phyloP scores from a whole-genome alignment of 768 basidiomycete genomes.

The Psilocybe cubensis region DNA sequence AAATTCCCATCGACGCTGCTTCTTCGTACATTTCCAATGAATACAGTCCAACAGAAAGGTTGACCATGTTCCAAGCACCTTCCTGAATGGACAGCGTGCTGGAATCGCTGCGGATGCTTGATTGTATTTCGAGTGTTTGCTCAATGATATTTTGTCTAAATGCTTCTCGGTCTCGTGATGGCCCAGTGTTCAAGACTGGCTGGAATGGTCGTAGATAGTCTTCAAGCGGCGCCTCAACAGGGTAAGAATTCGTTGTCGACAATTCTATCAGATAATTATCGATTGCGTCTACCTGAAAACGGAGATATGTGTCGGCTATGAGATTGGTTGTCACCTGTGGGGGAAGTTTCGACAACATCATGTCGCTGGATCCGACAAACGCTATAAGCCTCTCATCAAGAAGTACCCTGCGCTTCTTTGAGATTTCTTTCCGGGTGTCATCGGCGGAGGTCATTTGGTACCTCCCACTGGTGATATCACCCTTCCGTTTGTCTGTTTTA shows the following conservation, averaged over 20 bases:
- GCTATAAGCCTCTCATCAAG: slow-evolving; percentile 5
- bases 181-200: background rate
- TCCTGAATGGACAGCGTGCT: slow-evolving; percentile 12
- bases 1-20: slow-evolving; percentile 13
- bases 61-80: slow-evolving; percentile 19
- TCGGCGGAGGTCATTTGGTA: background rate
- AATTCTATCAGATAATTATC: slow-evolving; percentile 3
- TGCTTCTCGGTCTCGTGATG: background rate
- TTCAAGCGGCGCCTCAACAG: slow-evolving; percentile 11
- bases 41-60: slow-evolving; percentile 12
- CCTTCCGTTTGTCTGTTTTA: slow-evolving; percentile 1
- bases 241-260: slow-evolving; percentile 2
- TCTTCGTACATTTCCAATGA: slow-evolving; percentile 15
- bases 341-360: slow-evolving; percentile 1
- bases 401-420: background rate
- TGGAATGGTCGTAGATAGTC: slow-evolving; percentile 11
- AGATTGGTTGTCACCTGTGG: slow-evolving; percentile 2
- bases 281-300: slow-evolving; percentile 12
- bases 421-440: background rate
- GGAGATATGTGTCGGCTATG: slow-evolving; percentile 13
- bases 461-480: slow-evolving; percentile 5
- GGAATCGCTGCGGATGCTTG: slow-evolving; percentile 10
- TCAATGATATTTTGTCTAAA: slow-evolving; percentile 10
- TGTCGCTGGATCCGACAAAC: slow-evolving; percentile 9
- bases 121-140: slow-evolving; percentile 13